Base-by-base conservation (phyloP, 2,329 filamentous ascomycete genomes). In the Hypoxylon sp. region DNA sequence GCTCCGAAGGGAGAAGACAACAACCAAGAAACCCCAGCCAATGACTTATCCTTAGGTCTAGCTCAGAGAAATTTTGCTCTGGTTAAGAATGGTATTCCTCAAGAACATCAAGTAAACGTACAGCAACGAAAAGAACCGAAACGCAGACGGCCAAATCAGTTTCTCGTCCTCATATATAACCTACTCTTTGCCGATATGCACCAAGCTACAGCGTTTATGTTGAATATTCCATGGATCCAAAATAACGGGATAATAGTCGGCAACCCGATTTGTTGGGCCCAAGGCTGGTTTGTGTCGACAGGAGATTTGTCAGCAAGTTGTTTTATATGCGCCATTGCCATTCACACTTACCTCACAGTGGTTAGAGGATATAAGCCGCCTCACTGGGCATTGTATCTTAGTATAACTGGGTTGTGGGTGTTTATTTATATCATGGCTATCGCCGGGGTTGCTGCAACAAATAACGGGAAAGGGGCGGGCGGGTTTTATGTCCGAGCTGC, bases 151-250 rank as follows among this genome's bases (percentile, higher is more conserved):
- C 83, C 83, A 0, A 91, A 91, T 69, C 90, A 92, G 75, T 90
- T 91, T 72, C 82, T 91, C 27, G 80, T 92, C 0, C 81, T 92
- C 3, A 89, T 92, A 62, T 86, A 90, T 74, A 92, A 92, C 74
- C 83, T 92, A 0, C 80, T 92, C 4, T 78, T 90, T 21, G 89
- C 90, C 63, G 90, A 92, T 70, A 83, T 91, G 59, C 87, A 90
- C 71, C 90, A 92, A 72, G 83, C 87, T 6, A 75, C 87, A 0
- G 87, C 88, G 3, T 92, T 91, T 73, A 71, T 90, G 45, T 80
- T 91, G 51, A 91, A 89, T 65, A 83, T 84, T 3, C 79, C 84
- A 34, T 90, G 89, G 85, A 79, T 91, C 4, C 75, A 77, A 0
- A 74, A 79, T 12, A 81, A 90, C 74, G 81, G 79, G 0, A 83